A percentile compares a stretch with the other conserved stretches of the same genome.
Conservation (phyloP, 345 rosid species). For the Arabidopsis suecica region DNA sequence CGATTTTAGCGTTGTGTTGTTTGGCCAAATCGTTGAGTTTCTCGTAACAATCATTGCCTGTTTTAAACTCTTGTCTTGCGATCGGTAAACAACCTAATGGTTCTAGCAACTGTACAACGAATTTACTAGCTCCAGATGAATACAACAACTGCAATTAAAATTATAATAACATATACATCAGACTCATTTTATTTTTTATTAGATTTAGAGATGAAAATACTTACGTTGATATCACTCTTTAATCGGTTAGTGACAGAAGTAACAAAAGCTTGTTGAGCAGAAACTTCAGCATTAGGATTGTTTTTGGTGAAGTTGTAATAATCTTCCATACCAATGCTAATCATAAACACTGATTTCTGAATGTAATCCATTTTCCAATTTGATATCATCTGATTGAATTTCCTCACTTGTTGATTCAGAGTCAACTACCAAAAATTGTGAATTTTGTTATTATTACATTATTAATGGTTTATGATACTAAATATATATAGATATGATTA, state of each 20-base stretch:
- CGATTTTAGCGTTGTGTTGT: constrained; percentile 44
- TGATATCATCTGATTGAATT: constrained; percentile 15
- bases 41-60: constrained; percentile 26
- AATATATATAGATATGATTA: background rate
- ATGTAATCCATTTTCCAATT: constrained; percentile 31
- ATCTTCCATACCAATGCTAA: constrained; percentile 37
- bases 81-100: constrained; percentile 51
- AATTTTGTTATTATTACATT: too few relatives aligned
- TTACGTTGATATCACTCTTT: constrained; percentile 24
- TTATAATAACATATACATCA: background rate
- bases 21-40: constrained; percentile 33
- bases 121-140: constrained; percentile 45
- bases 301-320: constrained; percentile 24
- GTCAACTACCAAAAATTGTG: constrained; percentile 22
- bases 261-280: constrained; percentile 38
- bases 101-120: constrained; percentile 30
- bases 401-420: constrained; percentile 33
- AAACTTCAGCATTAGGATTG: constrained; percentile 32
- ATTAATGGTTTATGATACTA: too few relatives aligned
- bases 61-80: constrained; percentile 11
- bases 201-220: background rate
- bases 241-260: constrained; percentile 17
- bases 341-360: constrained; percentile 25
- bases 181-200: background rate
- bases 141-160: constrained; percentile 35